Evolutionary conservation across 805 yeast species (phyloP).

Genomic region (Lachancea meyersii): DNA sequence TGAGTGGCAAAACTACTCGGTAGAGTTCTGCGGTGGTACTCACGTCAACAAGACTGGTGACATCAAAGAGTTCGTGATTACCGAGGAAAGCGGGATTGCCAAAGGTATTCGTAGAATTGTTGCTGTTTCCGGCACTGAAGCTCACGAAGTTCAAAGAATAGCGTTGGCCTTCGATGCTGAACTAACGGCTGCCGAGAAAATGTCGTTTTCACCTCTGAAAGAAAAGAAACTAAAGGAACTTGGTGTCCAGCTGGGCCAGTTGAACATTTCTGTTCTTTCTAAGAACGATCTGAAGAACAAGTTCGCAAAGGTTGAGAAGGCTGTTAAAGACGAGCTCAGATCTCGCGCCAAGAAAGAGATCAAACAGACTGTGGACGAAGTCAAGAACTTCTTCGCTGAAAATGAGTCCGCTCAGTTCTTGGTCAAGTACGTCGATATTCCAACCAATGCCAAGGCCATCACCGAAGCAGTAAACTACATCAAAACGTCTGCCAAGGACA

Average conservation of each 20-base stretch:
- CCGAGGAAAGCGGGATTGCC: constrained; percentile 96
- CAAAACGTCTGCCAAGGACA: constrained; percentile 67
- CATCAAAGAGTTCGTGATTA: constrained; percentile 80
- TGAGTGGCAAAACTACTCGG: constrained; percentile 72
- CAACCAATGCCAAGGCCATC: constrained; percentile 87
- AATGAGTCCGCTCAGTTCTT: constrained; percentile 49
- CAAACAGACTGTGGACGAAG: constrained; percentile 72
- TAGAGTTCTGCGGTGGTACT: constrained; percentile 99
- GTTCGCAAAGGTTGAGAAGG: constrained; percentile 75
- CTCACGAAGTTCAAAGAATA: constrained; percentile 80
- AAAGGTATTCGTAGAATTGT: constrained; percentile 98
- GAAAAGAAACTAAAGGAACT: constrained; percentile 78
- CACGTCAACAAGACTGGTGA: constrained; percentile 91
- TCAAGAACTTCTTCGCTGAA: constrained; percentile 58
- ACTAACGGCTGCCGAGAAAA: constrained; percentile 51
- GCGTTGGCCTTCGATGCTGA: constrained; percentile 65
- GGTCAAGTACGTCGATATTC: constrained; percentile 61
- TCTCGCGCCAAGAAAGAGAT: constrained; percentile 82
- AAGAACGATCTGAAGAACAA: constrained; percentile 70
- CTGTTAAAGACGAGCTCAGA: constrained; percentile 82
- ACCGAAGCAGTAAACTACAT: constrained; percentile 85
- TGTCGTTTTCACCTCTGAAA: constrained; percentile 69
- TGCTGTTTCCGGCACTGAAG: constrained; percentile 90
- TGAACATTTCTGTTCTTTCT: constrained; percentile 72
- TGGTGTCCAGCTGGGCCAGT: constrained; percentile 77